A percentile compares a stretch with the other conserved stretches of the same genome.
These are phyloP conservation scores for Ogataea saltuana DNA, from an alignment of 805 yeast species.

Conservation along the genomic window DNA sequence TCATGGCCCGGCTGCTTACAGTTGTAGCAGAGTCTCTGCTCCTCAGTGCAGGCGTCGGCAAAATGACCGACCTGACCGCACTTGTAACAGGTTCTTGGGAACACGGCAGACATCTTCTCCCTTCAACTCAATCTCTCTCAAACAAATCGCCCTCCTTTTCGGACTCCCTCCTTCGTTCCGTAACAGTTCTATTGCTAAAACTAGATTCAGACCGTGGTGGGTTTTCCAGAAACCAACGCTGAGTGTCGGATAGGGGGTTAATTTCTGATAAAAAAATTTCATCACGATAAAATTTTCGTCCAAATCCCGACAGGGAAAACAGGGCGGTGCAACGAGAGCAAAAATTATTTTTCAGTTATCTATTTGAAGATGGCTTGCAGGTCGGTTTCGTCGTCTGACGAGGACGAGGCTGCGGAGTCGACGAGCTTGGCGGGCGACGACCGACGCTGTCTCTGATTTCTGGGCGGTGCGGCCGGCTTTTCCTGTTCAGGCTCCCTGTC, in stretches of 20 bases:
- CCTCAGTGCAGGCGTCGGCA: conserved; percentile 83
- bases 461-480: no score
- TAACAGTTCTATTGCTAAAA: conserved; percentile 8
- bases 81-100: conserved; percentile 78
- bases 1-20: conserved; percentile 90
- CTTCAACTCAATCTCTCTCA: conserved; percentile 9
- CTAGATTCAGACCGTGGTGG: no score
- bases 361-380: conserved; percentile 8
- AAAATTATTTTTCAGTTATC: background rate
- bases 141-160: conserved; percentile 3
- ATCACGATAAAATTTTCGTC: conserved; percentile 8
- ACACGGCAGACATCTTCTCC: conserved; percentile 31
- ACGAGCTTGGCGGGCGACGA: background rate
- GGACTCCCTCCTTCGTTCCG: conserved; percentile 10
- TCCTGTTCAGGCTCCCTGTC: background rate
- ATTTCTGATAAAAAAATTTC: conserved; percentile 1
- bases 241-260: no score
- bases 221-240: no score
- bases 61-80: conserved; percentile 92
- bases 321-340: background rate
- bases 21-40: conserved; percentile 88
- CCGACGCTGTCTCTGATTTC: no score
- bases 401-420: background rate
- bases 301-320: background rate
- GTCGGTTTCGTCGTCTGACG: conserved; percentile 11